A percentile compares a stretch with the other conserved stretches of the same genome.
phyloP scores from a whole-genome alignment of 2,329 filamentous ascomycete genomes.

The Helotiales sp. region DNA sequence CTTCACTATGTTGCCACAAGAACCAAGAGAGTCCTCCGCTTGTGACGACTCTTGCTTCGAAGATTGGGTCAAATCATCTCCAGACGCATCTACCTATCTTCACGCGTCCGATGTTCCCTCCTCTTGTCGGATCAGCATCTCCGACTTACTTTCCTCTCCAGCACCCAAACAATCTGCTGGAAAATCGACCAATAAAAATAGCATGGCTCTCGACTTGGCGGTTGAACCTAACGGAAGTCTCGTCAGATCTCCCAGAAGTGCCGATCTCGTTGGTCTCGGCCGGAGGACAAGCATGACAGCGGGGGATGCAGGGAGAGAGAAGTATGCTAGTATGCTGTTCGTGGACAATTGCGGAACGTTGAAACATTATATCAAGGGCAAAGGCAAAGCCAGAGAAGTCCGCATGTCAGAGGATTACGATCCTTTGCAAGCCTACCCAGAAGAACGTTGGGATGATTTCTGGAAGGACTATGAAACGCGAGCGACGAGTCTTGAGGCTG shows the following conservation, averaged over 20 bases:
- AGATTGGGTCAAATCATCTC: background rate
- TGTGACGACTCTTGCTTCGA: background rate
- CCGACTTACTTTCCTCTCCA: background rate
- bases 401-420: background rate
- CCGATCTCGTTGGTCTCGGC: background rate
- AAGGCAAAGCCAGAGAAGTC: background rate
- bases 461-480: background rate
- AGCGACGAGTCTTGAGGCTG: background rate
- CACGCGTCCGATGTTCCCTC: background rate
- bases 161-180: background rate
- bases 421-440: background rate
- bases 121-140: background rate
- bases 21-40: background rate
- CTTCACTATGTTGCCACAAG: conserved; percentile 2
- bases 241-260: background rate
- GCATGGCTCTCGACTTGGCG: background rate
- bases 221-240: background rate
- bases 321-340: background rate
- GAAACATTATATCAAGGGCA: background rate
- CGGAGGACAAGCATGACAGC: background rate
- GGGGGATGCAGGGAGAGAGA: background rate
- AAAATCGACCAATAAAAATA: background rate
- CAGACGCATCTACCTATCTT: background rate
- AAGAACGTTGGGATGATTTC: background rate
- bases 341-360: background rate